phyloP scores from a whole-genome alignment of 1,284 basidiomycete species.

The Pascua sp. region DNA sequence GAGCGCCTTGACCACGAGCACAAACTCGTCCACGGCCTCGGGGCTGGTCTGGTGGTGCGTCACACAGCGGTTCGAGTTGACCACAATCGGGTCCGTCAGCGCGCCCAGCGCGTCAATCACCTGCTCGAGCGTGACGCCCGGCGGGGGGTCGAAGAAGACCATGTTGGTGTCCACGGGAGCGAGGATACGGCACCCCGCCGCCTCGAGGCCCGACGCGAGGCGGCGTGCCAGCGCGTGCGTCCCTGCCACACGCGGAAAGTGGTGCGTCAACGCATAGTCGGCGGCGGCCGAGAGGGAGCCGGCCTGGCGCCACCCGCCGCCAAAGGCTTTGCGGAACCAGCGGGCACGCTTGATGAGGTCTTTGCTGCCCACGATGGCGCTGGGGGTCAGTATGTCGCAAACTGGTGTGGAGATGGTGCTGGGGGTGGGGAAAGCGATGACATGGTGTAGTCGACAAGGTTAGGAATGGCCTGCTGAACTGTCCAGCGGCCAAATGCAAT shows the following conservation, averaged over 20 bases:
- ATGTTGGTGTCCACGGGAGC: conserved; percentile 85
- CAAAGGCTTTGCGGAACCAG: conserved; percentile 90
- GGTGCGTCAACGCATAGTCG: conserved; percentile 77
- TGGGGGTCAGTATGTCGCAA: not conserved
- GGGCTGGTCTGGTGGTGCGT: conserved; percentile 82
- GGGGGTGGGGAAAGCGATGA: too few species aligned
- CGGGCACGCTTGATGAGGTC: conserved; percentile 73
- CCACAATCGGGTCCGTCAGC: conserved; percentile 64
- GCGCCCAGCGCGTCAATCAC: conserved; percentile 61
- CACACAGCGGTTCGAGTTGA: conserved; percentile 63
- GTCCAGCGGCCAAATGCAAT: not conserved
- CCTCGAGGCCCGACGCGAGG: conserved; percentile 69
- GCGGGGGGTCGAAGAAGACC: conserved; percentile 61
- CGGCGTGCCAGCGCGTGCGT: conserved; percentile 73
- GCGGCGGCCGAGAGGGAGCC: conserved; percentile 77
- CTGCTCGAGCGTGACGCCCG: conserved; percentile 64
- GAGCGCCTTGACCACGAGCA: conserved; percentile 13
- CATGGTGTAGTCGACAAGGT: too few species aligned
- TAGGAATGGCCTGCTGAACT: too few species aligned
- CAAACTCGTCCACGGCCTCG: conserved; percentile 57
- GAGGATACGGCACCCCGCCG: conserved; percentile 69
- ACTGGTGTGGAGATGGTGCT: too few species aligned
- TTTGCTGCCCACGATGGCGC: conserved; percentile 72
- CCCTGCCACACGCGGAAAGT: conserved; percentile 69
- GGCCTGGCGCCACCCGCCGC: conserved; percentile 92